Percentiles rank a stretch among this genome's conserved stretches.
Evolutionary conservation across 1,284 basidiomycete species (phyloP).

Genomic region (Boletus coffeatus): DNA sequence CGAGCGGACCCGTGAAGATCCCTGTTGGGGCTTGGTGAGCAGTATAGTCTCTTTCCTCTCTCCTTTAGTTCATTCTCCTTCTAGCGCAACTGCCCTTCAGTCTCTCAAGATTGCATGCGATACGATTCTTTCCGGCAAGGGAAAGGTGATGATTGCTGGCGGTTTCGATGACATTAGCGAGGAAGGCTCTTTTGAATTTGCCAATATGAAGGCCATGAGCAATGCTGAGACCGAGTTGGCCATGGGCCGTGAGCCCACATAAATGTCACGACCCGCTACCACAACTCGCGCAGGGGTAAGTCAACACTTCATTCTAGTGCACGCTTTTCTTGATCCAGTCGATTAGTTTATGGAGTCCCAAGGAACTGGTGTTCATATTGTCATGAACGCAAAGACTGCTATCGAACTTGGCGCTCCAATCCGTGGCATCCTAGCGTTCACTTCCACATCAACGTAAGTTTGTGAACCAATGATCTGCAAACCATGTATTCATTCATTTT

Average conservation of each 20-base stretch:
- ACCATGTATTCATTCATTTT: constrained; percentile 14
- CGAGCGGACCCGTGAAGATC: constrained; percentile 96
- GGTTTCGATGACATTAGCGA: constrained; percentile 99
- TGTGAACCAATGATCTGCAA: constrained; percentile 1
- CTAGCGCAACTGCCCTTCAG: no score
- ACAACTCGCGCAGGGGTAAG: constrained; percentile 87
- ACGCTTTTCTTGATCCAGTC: constrained; percentile 16
- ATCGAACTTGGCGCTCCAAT: constrained; percentile 89
- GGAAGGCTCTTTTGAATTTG: constrained; percentile 95
- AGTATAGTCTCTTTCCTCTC: neutral
- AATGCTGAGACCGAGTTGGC: constrained; percentile 96
- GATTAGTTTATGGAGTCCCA: constrained; percentile 93
- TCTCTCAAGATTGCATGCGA: constrained; percentile 98
- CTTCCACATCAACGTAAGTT: constrained; percentile 92
- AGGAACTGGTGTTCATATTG: constrained; percentile 90
- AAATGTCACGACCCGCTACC: constrained; percentile 98
- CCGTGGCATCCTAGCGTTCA: constrained; percentile 93
- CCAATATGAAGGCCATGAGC: constrained; percentile 98
- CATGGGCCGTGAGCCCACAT: constrained; percentile 96
- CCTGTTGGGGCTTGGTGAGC: constrained; percentile 94
- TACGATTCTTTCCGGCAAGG: constrained; percentile 93
- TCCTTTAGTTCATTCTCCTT: constrained; percentile 6
- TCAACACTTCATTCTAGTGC: constrained; percentile 9
- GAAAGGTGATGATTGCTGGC: constrained; percentile 98
- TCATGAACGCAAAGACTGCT: constrained; percentile 96